Evolutionary conservation across 495 filamentous ascomycete genomes (phyloP).

Genomic region (Neurospora sp.): DNA sequence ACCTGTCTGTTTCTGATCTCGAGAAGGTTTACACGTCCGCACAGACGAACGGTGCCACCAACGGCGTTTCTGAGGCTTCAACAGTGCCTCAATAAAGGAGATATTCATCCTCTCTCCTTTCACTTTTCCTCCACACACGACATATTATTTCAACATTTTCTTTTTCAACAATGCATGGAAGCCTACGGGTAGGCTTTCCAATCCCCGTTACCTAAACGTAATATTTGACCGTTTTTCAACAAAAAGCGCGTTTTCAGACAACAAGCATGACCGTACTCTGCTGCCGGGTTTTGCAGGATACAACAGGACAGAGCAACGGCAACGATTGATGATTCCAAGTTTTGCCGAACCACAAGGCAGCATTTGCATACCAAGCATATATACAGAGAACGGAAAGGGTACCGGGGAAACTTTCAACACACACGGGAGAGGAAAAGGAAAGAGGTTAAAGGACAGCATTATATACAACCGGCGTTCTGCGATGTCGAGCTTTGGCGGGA

Average conservation of each 20-base stretch:
- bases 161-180: background rate
- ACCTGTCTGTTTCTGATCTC: slow-evolving; percentile 56
- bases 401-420: background rate
- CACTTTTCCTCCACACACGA: background rate
- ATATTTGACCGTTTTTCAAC: background rate
- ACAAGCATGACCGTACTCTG: background rate
- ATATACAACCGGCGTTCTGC: background rate
- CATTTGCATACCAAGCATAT: background rate
- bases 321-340: background rate
- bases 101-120: background rate
- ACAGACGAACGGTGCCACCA: slow-evolving; percentile 8
- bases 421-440: background rate
- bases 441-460: background rate
- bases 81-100: slow-evolving; percentile 15
- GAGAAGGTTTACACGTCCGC: slow-evolving; percentile 28
- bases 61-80: slow-evolving; percentile 13
- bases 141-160: background rate
- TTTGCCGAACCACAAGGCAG: background rate
- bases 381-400: background rate
- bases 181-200: background rate
- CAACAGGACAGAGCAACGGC: background rate
- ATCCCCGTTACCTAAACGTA: background rate
- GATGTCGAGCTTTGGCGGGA: background rate
- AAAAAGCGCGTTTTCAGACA: background rate
- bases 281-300: background rate